Base-by-base conservation (phyloP, 768 basidiomycete species). In the Suillus discolor region DNA sequence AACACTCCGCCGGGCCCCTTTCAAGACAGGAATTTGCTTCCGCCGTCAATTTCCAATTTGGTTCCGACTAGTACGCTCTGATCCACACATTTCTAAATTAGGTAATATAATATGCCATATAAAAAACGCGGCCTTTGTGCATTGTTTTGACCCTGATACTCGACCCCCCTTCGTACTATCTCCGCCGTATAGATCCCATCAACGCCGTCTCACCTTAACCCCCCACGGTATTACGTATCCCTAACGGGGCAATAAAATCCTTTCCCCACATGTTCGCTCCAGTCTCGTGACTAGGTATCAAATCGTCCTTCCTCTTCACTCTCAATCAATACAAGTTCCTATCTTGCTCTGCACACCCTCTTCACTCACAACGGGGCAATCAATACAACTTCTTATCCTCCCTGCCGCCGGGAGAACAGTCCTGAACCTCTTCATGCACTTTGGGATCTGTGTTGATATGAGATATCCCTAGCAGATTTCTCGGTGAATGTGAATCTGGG, bases 31-130 rank as follows among this genome's bases (percentile, higher is more conserved):
- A 34, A 2, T 55, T 34, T 55, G 54, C 54, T 55, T 55, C 54
- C 54, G 54, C 54, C 54, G 54, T 55, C 54, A 55, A 5, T 55
- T 54, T 54, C 54, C 54, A 55, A 12, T 55, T 55, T 55, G 18
- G 31, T 34, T 55, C 54, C 54, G 54, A 54, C 53, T 11, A 54
- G 16, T 28, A 54, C 53, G 53, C 51, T 53, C 28, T 31, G 51
- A 53, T 53, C 51, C 51, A 53, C 51, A 31, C 5, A 20, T 34
- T 31, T 12, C 51, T 55, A 20, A 20, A 55, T 34, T 31, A 20
- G 31, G 53, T 55, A 55, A 55, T 54, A 31, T 20, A 18, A 31
- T 54, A 54, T 31, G 31, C 18, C 16, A 38, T 25, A 11, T 23
- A 13, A 23, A 45, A 23, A 13, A 49, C 23, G 47, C 47, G 18